These are phyloP conservation scores for Claviceps paspali DNA, from an alignment of 2,329 filamentous ascomycete genomes.

Conservation along the genomic window DNA sequence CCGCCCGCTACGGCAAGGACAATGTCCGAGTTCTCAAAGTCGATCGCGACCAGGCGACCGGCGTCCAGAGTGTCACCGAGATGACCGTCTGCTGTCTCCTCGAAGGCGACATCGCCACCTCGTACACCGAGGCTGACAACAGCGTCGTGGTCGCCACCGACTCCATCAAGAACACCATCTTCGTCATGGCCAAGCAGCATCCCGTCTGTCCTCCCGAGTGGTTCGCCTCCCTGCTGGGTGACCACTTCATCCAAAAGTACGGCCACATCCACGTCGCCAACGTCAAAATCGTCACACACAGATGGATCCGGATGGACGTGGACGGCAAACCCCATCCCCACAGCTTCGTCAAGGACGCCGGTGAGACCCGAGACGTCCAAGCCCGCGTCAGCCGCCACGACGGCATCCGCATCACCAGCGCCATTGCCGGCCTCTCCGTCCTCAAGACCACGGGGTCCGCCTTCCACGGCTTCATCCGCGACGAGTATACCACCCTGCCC, in stretches of 20 bases:
- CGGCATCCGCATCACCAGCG: slow-evolving; percentile 62
- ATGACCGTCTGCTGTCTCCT: slow-evolving; percentile 90
- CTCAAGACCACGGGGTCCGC: slow-evolving; percentile 94
- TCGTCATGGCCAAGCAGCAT: slow-evolving; percentile 88
- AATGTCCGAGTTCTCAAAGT: slow-evolving; percentile 98
- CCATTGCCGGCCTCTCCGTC: slow-evolving; percentile 69
- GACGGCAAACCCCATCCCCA: slow-evolving; percentile 88
- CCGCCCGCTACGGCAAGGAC: slow-evolving; percentile 82
- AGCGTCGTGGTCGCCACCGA: slow-evolving; percentile 90
- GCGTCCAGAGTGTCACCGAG: slow-evolving; percentile 74
- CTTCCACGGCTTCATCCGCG: slow-evolving; percentile 85
- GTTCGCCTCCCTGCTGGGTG: slow-evolving; percentile 69
- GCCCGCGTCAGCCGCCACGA: slow-evolving; percentile 50
- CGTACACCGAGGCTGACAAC: slow-evolving; percentile 90
- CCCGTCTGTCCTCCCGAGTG: slow-evolving; percentile 87
- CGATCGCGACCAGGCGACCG: slow-evolving; percentile 59
- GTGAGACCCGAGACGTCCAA: slow-evolving; percentile 74
- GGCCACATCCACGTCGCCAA: slow-evolving; percentile 75
- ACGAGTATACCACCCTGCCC: slow-evolving; percentile 81
- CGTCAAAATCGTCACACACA: slow-evolving; percentile 67
- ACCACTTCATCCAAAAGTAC: slow-evolving; percentile 82
- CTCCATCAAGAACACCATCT: slow-evolving; percentile 94
- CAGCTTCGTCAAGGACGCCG: slow-evolving; percentile 81
- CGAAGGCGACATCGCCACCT: slow-evolving; percentile 79
- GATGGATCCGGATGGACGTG: slow-evolving; percentile 79